Percentiles rank a stretch among this genome's conserved stretches.
These are phyloP conservation scores for Aspergillus oerlinghausenensis DNA, from an alignment of 2,329 filamentous ascomycete species.

Conservation along the genomic window DNA sequence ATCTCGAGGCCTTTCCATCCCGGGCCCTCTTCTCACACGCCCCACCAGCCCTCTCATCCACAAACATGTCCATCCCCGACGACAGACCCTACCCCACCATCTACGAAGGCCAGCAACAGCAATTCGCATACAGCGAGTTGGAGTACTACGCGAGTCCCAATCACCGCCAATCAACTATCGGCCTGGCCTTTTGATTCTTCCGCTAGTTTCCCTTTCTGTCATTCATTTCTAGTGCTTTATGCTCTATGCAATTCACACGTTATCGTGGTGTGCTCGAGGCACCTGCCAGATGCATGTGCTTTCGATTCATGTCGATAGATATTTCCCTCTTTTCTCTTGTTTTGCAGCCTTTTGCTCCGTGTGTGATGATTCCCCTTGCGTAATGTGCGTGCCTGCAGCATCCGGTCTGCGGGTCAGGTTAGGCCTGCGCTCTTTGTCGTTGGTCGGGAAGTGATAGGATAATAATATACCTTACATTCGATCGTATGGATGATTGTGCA, in stretches of 20 bases:
- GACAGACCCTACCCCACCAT: constrained; percentile 19
- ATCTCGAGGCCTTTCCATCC: neutral
- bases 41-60: too few species aligned
- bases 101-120: constrained; percentile 21
- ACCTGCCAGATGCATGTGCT: neutral
- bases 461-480: neutral
- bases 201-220: neutral
- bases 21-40: neutral
- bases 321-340: neutral
- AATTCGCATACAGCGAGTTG: constrained; percentile 8
- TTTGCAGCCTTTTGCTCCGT: neutral
- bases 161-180: constrained; percentile 24
- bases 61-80: neutral
- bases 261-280: neutral
- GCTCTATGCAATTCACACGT: too few species aligned
- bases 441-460: neutral
- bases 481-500: too few species aligned
- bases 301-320: neutral
- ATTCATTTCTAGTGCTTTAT: neutral
- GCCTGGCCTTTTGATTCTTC: constrained; percentile 26
- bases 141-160: constrained; percentile 8
- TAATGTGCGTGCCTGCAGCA: neutral
- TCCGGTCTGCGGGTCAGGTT: neutral
- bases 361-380: neutral
- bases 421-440: neutral